phyloP scores from a whole-genome alignment of 805 yeast species.

The Zygoascus tannicola region DNA sequence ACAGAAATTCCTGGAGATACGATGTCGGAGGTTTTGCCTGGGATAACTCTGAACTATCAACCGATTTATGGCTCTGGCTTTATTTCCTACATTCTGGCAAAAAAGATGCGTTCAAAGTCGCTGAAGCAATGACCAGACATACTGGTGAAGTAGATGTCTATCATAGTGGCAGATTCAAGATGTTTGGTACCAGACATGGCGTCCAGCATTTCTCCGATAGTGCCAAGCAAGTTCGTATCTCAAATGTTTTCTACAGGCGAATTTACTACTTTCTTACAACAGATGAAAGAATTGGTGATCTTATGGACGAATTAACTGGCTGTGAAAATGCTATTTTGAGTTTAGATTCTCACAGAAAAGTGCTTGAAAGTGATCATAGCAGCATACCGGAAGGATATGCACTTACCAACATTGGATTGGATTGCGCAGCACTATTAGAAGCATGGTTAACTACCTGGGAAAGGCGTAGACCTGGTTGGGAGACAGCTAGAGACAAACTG shows the following conservation, averaged over 20 bases:
- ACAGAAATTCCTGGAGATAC: constrained; percentile 4
- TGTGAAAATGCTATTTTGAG: constrained; percentile 2
- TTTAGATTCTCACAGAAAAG: constrained; percentile 7
- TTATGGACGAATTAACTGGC: constrained; percentile 5
- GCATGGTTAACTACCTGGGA: constrained; percentile 8
- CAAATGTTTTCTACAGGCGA: constrained; percentile 5
- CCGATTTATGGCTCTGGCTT: constrained; percentile 8
- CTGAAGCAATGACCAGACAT: constrained; percentile 7
- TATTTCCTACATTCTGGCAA: constrained; percentile 5
- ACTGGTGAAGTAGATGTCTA: constrained; percentile 7
- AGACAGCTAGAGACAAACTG: neutral
- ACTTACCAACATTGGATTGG: constrained; percentile 5
- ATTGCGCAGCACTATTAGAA: constrained; percentile 3
- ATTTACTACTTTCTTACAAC: constrained; percentile 5
- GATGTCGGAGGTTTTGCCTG: constrained; percentile 9
- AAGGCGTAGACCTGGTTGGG: constrained; percentile 3
- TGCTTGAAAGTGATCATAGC: constrained; percentile 1
- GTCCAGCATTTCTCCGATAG: constrained; percentile 8
- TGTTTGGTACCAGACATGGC: constrained; percentile 7
- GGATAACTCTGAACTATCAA: constrained; percentile 7
- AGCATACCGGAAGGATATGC: constrained; percentile 6
- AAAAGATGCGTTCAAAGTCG: constrained; percentile 4
- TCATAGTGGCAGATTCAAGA: constrained; percentile 5
- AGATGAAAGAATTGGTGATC: constrained; percentile 6
- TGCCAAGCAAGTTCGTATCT: constrained; percentile 6